These are phyloP conservation scores for Aureobasidium sp. DNA, from an alignment of 2,329 filamentous ascomycete genomes.

Conservation along the genomic window DNA sequence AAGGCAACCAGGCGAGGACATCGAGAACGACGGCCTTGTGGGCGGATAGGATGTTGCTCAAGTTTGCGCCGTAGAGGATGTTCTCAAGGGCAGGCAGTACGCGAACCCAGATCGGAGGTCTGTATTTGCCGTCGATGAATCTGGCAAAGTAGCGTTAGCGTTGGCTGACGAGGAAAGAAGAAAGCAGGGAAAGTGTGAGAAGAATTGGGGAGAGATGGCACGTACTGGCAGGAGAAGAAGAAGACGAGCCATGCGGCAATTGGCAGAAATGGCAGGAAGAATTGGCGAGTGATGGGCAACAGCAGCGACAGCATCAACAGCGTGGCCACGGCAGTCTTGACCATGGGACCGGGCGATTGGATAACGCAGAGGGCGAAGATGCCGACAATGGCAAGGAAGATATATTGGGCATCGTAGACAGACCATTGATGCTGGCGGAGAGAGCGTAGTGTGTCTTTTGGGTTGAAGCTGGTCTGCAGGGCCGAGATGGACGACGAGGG, in stretches of 20 bases:
- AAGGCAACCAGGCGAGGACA: slow-evolving; percentile 85
- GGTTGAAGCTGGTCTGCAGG: slow-evolving; percentile 75
- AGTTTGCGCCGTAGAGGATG: slow-evolving; percentile 89
- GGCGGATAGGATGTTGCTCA: slow-evolving; percentile 90
- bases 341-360: slow-evolving; percentile 64
- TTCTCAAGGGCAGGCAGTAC: slow-evolving; percentile 92
- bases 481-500: slow-evolving; percentile 65
- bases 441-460: slow-evolving; percentile 65
- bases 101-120: slow-evolving; percentile 91
- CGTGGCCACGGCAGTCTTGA: slow-evolving; percentile 65
- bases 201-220: slow-evolving; percentile 19
- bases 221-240: slow-evolving; percentile 89
- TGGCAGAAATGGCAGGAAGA: slow-evolving; percentile 78
- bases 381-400: slow-evolving; percentile 62
- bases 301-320: slow-evolving; percentile 62
- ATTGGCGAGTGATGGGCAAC: slow-evolving; percentile 79
- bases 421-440: slow-evolving; percentile 74
- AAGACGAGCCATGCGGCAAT: slow-evolving; percentile 83
- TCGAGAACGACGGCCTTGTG: slow-evolving; percentile 79
- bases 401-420: slow-evolving; percentile 76
- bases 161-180: too few relatives aligned
- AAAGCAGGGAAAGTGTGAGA: not conserved
- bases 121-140: slow-evolving; percentile 81
- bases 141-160: slow-evolving; percentile 36
- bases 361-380: slow-evolving; percentile 81